Conservation (phyloP, 805 yeast species). For the Isabelozyma heimii region DNA sequence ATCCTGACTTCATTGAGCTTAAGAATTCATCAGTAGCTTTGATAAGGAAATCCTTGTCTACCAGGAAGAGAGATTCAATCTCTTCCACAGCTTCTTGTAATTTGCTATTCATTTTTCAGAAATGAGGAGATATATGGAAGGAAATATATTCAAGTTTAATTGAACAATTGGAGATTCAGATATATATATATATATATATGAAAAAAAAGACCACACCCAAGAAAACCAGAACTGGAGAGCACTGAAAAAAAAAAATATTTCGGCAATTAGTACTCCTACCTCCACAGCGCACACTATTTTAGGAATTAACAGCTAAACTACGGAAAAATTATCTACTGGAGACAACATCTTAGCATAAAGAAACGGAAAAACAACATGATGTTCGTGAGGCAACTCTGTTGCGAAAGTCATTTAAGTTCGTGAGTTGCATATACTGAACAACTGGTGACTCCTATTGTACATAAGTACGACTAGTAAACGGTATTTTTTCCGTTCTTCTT, state of each 20-base stretch:
- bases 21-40: constrained; percentile 56
- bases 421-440: background rate
- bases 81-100: constrained; percentile 28
- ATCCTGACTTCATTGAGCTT: constrained; percentile 59
- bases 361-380: no score
- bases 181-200: no score
- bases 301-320: background rate
- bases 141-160: no score
- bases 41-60: constrained; percentile 40
- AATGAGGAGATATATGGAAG: background rate
- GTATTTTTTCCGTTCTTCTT: background rate
- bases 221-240: background rate
- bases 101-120: constrained; percentile 13
- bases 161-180: no score
- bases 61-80: constrained; percentile 39
- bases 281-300: background rate
- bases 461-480: background rate
- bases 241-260: background rate
- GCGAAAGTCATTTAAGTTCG: no score
- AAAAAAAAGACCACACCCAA: background rate
- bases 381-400: no score
- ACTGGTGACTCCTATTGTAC: background rate
- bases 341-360: background rate
- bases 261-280: background rate
- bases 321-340: background rate